phyloP scores from a whole-genome alignment of 164 flowering plant genomes.

The Platanus orientalis region DNA sequence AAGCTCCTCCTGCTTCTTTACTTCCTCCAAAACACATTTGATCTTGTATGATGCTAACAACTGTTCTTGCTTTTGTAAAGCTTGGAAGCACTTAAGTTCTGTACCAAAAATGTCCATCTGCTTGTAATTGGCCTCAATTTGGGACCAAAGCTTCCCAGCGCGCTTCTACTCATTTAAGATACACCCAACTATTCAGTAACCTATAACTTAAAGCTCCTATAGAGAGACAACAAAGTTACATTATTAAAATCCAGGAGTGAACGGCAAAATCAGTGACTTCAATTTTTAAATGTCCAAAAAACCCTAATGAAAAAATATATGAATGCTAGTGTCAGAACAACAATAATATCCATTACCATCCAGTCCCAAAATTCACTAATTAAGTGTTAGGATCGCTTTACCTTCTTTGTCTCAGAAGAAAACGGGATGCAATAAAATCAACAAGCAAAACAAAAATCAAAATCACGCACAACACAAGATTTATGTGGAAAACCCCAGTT shows the following conservation, averaged over 20 bases:
- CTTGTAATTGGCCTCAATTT: conserved; percentile 78
- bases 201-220: too few relatives aligned
- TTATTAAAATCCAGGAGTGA: background rate
- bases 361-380: too few relatives aligned
- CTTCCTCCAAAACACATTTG: conserved; percentile 66
- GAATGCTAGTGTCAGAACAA: background rate
- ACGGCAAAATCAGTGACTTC: background rate
- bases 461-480: too few relatives aligned
- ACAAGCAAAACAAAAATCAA: too few relatives aligned
- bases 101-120: conserved; percentile 87
- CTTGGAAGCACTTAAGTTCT: conserved; percentile 88
- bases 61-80: conserved; percentile 80
- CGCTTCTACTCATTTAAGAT: conserved; percentile 42
- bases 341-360: background rate
- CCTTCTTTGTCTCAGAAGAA: too few relatives aligned
- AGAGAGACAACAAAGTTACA: background rate
- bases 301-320: background rate
- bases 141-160: conserved; percentile 61
- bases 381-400: too few relatives aligned
- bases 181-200: background rate
- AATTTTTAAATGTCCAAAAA: background rate
- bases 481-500: too few relatives aligned
- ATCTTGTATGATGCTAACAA: conserved; percentile 68
- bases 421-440: too few relatives aligned
- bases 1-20: conserved; percentile 83